Evolutionary conservation across 441 rosid species (phyloP).

Genomic region (Omphalea diandra): DNA sequence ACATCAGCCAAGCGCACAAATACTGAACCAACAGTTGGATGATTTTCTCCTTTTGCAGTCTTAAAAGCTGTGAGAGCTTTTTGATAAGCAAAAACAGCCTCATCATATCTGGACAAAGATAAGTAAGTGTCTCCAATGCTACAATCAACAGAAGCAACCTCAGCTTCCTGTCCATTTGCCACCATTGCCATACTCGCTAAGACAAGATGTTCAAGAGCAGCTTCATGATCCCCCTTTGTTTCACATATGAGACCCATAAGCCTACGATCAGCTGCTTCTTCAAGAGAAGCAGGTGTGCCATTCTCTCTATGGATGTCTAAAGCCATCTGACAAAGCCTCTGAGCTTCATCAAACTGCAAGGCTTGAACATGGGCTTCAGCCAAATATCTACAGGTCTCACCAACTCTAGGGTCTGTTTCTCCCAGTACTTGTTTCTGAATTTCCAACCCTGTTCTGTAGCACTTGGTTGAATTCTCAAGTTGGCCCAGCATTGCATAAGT

Average conservation of each 20-base stretch:
- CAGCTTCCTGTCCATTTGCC: conserved; percentile 59
- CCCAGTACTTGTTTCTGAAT: conserved; percentile 84
- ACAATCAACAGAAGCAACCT: conserved; percentile 77
- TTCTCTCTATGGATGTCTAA: conserved; percentile 67
- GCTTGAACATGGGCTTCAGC: conserved; percentile 95
- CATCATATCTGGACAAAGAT: conserved; percentile 78
- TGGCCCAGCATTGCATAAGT: conserved; percentile 81
- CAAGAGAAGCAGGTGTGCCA: conserved; percentile 53
- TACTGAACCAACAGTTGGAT: conserved; percentile 79
- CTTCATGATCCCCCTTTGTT: conserved; percentile 76
- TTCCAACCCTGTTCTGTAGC: conserved; percentile 81
- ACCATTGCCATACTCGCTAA: conserved; percentile 94
- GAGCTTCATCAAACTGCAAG: conserved; percentile 83
- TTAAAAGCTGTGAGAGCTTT: conserved; percentile 81
- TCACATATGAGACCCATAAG: conserved; percentile 92
- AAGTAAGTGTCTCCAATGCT: conserved; percentile 93
- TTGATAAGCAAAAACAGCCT: conserved; percentile 81
- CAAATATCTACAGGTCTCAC: conserved; percentile 81
- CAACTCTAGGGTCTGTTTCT: conserved; percentile 69
- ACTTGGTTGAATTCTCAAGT: conserved; percentile 68
- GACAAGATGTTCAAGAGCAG: conserved; percentile 89
- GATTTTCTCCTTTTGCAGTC: conserved; percentile 74
- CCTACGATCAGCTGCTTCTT: conserved; percentile 88
- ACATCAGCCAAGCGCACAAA: conserved; percentile 83
- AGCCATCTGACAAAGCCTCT: conserved; percentile 76